Conservation (phyloP, 106 monocot genomes). For the Apostasia shenzhenica region DNA sequence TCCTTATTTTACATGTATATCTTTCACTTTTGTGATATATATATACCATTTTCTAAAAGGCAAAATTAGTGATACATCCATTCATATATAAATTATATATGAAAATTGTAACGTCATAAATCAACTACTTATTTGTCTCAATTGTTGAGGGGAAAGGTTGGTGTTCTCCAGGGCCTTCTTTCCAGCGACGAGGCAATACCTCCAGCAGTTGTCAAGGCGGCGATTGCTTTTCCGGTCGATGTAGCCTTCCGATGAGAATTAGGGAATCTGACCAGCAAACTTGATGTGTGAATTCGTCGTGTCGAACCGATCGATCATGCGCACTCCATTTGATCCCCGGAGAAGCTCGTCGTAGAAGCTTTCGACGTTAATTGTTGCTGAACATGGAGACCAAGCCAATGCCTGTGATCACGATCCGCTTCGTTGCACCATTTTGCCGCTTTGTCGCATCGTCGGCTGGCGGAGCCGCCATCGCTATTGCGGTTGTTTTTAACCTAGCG, state of each 20-base stretch:
- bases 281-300: slow-evolving; percentile 10
- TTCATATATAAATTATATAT: too few species aligned
- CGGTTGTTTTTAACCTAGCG: background rate
- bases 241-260: slow-evolving; percentile 15
- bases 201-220: slow-evolving; percentile 29
- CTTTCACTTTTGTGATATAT: too few species aligned
- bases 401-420: slow-evolving; percentile 30
- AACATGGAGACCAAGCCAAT: slow-evolving; percentile 33
- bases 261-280: slow-evolving; percentile 22
- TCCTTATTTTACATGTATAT: too few species aligned
- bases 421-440: slow-evolving; percentile 32
- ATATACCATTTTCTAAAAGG: too few species aligned
- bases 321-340: slow-evolving; percentile 24
- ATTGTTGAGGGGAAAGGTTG: slow-evolving; percentile 9
- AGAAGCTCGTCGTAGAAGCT: slow-evolving; percentile 27
- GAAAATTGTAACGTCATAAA: too few species aligned
- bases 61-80: too few species aligned
- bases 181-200: slow-evolving; percentile 33
- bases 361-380: slow-evolving; percentile 24
- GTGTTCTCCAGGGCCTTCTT: slow-evolving; percentile 22
- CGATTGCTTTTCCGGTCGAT: slow-evolving; percentile 14
- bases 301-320: slow-evolving; percentile 30
- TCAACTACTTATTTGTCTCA: slow-evolving; percentile 8
- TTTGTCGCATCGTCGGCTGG: slow-evolving; percentile 7
- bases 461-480: background rate